These are phyloP conservation scores for Craterostigma plantagineum DNA, from an alignment of 257 asterid species.

Conservation along the genomic window DNA sequence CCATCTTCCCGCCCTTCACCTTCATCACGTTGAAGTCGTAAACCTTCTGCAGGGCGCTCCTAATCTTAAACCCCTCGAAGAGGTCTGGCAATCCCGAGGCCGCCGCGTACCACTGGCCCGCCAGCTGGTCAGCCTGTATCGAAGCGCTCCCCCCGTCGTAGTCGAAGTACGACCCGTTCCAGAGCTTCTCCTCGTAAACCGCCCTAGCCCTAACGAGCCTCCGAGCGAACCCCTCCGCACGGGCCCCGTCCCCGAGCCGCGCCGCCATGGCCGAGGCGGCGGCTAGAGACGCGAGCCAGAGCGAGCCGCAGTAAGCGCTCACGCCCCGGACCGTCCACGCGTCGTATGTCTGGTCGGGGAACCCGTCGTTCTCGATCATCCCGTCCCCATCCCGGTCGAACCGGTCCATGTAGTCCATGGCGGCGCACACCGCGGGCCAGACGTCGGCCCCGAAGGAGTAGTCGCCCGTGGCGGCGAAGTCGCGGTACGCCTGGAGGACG, in stretches of 20 bases:
- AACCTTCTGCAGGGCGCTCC: constrained; percentile 65
- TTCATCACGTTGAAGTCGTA: constrained; percentile 84
- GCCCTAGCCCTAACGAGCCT: constrained; percentile 53
- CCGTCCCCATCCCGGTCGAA: constrained; percentile 79
- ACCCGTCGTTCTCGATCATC: constrained; percentile 84
- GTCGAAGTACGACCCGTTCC: constrained; percentile 92
- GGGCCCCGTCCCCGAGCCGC: constrained; percentile 62
- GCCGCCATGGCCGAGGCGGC: constrained; percentile 89
- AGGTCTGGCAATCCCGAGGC: constrained; percentile 90
- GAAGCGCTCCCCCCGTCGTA: constrained; percentile 94
- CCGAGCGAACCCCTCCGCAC: constrained; percentile 53
- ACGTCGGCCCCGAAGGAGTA: constrained; percentile 71
- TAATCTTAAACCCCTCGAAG: constrained; percentile 48
- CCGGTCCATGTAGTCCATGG: constrained; percentile 95
- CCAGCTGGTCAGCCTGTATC: constrained; percentile 88
- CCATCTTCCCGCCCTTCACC: constrained; percentile 72
- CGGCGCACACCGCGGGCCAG: constrained; percentile 94
- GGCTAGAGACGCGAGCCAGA: constrained; percentile 95
- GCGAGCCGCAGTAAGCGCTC: constrained; percentile 89
- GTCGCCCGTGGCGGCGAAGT: constrained; percentile 84
- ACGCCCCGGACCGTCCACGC: constrained; percentile 96
- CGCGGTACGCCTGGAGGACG: constrained; percentile 88
- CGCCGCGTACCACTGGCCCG: constrained; percentile 97
- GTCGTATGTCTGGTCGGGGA: constrained; percentile 94
- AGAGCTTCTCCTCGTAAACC: constrained; percentile 52